Evolutionary conservation across 164 flowering plant genomes (phyloP), one percentile per base, ranked within the genome.

Genomic region (Liquidambar formosana): DNA sequence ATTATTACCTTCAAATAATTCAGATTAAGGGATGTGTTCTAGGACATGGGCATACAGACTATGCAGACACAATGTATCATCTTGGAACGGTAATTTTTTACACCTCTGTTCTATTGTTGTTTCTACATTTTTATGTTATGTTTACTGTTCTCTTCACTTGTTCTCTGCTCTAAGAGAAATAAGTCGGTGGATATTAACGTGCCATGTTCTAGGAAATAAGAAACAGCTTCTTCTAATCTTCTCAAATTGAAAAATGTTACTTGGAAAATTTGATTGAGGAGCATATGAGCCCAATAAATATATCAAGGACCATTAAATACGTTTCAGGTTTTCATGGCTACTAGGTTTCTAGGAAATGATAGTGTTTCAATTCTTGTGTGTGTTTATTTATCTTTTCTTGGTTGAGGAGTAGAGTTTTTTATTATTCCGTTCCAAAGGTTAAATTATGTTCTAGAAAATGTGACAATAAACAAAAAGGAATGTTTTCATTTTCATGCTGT

Each of bases 51-150:
- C 85, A 93, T 76, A 1, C 80, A 57, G 97, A 95, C 58, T 91
- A 86, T 84, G 96, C 97, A 61, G 93, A 92, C 71, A 91, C 99
- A 12, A 88, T 95, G 96, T 89, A 81, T 84, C 97, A 91, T 85
- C 97, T 91, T 47, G 99, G 97, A 64, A 85, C 66, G 81, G 97
- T 92, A 86, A 22, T 18, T 51, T 59, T 27, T 74, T 63, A 23
- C 21, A 26, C 63, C 64, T 33, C 38, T 59, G n/a, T 45, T 45
- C 10, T 47, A 12, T 57, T 21, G 10, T 45, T 67, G 53, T 54
- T 58, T 51, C 45, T 46, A 27, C 41, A 21, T 49, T 22, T 38
- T 44, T 49, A 3, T 49, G 53, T 49, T 49, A 16, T 49, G n/a
- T 15, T 49, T 49, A 15, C 5, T 0, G 53, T 49, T 16, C 15